phyloP scores from a whole-genome alignment of 2,329 filamentous ascomycete species.

The Pestalotiopsis sp. region DNA sequence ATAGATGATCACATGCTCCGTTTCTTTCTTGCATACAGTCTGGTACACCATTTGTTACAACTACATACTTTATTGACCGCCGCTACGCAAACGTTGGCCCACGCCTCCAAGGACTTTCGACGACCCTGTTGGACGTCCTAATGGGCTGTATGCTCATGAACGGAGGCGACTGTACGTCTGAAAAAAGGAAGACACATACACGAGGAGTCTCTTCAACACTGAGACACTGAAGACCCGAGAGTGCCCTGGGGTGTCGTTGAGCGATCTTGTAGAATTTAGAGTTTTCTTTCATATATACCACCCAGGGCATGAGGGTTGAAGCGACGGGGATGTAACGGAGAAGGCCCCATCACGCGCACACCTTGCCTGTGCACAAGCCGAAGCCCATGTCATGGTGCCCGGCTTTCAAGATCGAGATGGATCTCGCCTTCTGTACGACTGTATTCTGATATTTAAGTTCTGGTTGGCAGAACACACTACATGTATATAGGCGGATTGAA shows the following conservation, averaged over 20 bases:
- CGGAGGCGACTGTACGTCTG: neutral
- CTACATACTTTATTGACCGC: slow-evolving; percentile 2
- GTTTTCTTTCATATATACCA: neutral
- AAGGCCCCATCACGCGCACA: slow-evolving; percentile 5
- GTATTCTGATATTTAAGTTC: neutral
- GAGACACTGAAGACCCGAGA: neutral
- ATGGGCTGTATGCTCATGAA: neutral
- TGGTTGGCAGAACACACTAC: neutral
- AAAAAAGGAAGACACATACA: neutral
- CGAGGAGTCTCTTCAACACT: neutral
- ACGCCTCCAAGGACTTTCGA: neutral
- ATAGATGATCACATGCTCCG: neutral
- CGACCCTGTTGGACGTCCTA: neutral
- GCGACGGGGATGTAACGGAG: neutral
- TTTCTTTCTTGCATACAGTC: slow-evolving; percentile 5
- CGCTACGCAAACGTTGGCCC: neutral
- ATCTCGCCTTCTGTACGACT: slow-evolving; percentile 5
- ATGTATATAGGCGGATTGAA: neutral
- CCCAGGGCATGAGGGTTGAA: neutral
- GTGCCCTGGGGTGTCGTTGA: neutral
- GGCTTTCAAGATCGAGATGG: neutral
- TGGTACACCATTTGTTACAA: slow-evolving; percentile 1
- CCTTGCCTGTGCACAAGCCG: neutral
- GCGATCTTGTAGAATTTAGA: slow-evolving; percentile 7
- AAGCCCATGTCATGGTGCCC: too few relatives aligned